These are phyloP conservation scores for Cytospora paraplurivora DNA, from an alignment of 2,329 filamentous ascomycete species.

Conservation along the genomic window DNA sequence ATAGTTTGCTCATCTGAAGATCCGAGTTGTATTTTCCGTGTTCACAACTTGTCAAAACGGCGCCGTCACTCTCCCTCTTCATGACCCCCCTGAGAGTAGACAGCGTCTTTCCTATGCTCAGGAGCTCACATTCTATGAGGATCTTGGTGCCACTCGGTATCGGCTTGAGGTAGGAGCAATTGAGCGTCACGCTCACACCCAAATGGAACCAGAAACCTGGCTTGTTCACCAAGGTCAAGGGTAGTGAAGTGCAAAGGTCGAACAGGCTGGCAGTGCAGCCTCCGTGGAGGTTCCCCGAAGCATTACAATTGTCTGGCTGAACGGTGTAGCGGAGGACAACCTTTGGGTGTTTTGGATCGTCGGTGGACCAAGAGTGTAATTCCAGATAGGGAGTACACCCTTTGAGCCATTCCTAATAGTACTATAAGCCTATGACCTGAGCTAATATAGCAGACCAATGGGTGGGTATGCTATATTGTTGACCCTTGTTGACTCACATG, in stretches of 20 bases:
- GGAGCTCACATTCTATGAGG: slow-evolving; percentile 57
- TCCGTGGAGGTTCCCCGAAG: slow-evolving; percentile 58
- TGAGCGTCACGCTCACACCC: slow-evolving; percentile 67
- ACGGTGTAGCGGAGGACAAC: slow-evolving; percentile 44
- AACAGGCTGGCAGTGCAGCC: slow-evolving; percentile 68
- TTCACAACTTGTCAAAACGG: slow-evolving; percentile 59
- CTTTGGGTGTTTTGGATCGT: slow-evolving; percentile 24
- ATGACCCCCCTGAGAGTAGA: slow-evolving; percentile 57
- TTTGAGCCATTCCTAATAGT: slow-evolving; percentile 21
- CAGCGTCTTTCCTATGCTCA: slow-evolving; percentile 59
- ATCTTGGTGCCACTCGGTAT: slow-evolving; percentile 54
- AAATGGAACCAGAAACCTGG: slow-evolving; percentile 63
- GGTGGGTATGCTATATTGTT: too few species aligned
- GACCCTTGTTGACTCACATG: slow-evolving; percentile 17
- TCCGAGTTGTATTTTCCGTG: slow-evolving; percentile 68
- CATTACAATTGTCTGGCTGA: slow-evolving; percentile 55
- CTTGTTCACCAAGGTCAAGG: slow-evolving; percentile 56
- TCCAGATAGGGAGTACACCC: slow-evolving; percentile 14
- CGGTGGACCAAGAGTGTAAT: slow-evolving; percentile 25
- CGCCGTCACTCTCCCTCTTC: slow-evolving; percentile 53
- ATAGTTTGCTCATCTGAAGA: slow-evolving; percentile 33
- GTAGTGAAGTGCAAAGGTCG: slow-evolving; percentile 64
- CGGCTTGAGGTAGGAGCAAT: slow-evolving; percentile 68
- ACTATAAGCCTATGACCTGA: not conserved
- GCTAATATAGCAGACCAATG: not conserved